phyloP scores from a whole-genome alignment of 345 rosid genomes.

The Hibiscus trionum region DNA sequence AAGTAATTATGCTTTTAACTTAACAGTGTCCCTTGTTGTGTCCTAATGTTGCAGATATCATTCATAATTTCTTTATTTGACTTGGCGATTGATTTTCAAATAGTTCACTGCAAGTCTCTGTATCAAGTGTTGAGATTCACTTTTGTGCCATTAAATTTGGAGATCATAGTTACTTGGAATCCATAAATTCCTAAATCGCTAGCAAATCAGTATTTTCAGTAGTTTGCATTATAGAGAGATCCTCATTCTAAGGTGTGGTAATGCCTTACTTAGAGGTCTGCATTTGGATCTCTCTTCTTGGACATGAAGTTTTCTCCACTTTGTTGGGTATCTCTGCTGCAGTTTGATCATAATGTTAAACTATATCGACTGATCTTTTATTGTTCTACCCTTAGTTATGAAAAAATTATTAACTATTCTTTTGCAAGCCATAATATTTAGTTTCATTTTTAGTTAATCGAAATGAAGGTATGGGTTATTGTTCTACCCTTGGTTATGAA shows the following conservation, averaged over 20 bases:
- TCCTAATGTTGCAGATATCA: neutral
- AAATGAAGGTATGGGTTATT: no score
- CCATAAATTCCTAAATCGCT: neutral
- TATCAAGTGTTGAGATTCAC: neutral
- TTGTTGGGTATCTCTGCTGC: neutral
- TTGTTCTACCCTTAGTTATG: no score
- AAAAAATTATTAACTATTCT: no score
- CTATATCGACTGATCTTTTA: no score
- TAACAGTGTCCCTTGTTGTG: neutral
- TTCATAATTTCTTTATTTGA: neutral
- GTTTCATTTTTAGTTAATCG: no score
- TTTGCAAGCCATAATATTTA: no score
- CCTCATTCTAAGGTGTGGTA: neutral
- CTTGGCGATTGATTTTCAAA: neutral
- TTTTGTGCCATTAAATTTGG: neutral
- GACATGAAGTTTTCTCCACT: neutral
- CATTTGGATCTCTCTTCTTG: neutral
- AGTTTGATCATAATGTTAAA: neutral
- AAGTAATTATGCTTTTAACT: conserved; percentile 44
- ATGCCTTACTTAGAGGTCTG: neutral
- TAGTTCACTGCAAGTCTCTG: neutral
- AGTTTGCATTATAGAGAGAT: neutral
- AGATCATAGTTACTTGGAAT: neutral
- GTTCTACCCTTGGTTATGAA: no score
- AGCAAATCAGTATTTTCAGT: neutral